Evolutionary conservation across 805 yeast species (phyloP).

Genomic region (Ogataea zsoltii): DNA sequence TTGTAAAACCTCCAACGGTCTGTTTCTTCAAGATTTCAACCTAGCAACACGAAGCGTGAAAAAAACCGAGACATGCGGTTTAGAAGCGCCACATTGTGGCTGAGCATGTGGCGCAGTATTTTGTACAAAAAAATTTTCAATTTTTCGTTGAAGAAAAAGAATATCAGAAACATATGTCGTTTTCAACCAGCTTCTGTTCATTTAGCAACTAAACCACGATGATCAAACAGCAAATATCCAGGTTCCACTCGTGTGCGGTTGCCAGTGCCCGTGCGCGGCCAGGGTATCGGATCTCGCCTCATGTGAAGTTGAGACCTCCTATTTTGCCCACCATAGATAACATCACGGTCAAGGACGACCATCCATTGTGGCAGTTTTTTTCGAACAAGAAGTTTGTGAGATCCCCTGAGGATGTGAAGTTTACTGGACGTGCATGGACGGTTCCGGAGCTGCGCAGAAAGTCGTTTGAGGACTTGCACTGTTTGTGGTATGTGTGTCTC

Average conservation of each 20-base stretch:
- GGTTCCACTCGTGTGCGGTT: constrained; percentile 38
- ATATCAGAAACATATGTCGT: too few relatives aligned
- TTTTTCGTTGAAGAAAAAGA: too few relatives aligned
- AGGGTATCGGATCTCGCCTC: constrained; percentile 42
- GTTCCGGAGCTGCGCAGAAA: constrained; percentile 87
- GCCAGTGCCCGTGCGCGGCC: constrained; percentile 34
- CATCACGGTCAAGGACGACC: constrained; percentile 73
- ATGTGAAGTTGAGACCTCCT: constrained; percentile 69
- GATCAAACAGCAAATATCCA: constrained; percentile 22
- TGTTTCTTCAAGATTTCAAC: too few relatives aligned
- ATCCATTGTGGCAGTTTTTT: constrained; percentile 96
- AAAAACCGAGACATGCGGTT: too few relatives aligned
- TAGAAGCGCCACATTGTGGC: too few relatives aligned
- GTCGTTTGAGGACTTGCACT: constrained; percentile 87
- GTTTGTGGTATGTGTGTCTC: constrained; percentile 84
- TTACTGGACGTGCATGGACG: constrained; percentile 77
- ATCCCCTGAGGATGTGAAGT: constrained; percentile 50
- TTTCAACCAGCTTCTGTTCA: too few relatives aligned
- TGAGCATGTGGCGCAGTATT: too few relatives aligned
- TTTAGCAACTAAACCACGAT: not conserved
- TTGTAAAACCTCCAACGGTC: too few relatives aligned
- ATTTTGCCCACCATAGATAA: constrained; percentile 80
- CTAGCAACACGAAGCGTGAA: too few relatives aligned
- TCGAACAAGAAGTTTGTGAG: constrained; percentile 62
- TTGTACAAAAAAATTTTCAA: too few relatives aligned